These are phyloP conservation scores for Scenedesmus sp. DNA, from an alignment of 163 green algal species.

Conservation along the genomic window DNA sequence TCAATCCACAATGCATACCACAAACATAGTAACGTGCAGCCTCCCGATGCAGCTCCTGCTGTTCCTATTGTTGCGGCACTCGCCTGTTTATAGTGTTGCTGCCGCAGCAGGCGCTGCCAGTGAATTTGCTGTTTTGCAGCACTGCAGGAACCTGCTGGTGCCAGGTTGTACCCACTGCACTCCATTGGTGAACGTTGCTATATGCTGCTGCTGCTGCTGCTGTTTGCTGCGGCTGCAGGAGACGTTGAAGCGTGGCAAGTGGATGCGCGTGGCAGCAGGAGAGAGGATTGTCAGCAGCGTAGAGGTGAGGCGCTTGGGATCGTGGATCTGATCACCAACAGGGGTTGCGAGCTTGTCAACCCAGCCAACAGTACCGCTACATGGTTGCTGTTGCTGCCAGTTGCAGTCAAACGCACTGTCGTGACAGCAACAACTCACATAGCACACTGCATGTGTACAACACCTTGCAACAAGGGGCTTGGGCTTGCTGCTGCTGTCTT, in stretches of 20 bases:
- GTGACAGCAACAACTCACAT: too few species aligned
- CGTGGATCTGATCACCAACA: background rate
- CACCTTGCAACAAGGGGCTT: too few species aligned
- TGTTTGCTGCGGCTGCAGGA: conserved; percentile 23
- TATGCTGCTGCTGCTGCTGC: background rate
- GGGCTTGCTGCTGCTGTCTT: too few species aligned
- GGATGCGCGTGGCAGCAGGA: conserved; percentile 11
- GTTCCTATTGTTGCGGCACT: too few species aligned
- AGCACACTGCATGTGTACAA: too few species aligned
- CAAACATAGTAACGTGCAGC: too few species aligned
- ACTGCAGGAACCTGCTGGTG: background rate
- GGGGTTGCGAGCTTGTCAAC: background rate
- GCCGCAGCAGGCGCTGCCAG: background rate
- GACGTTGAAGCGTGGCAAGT: conserved; percentile 9
- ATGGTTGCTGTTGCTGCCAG: too few species aligned
- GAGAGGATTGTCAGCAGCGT: background rate
- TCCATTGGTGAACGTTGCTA: background rate
- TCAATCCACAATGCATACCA: background rate
- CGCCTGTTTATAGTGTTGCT: too few species aligned
- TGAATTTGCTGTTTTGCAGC: background rate
- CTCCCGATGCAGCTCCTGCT: too few species aligned
- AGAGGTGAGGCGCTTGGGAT: background rate
- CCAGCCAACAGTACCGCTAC: too few species aligned
- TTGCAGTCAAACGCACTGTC: too few species aligned
- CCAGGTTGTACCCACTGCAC: background rate